Conservation (phyloP, 78 protist species). For the Creolimax fragrantissima region DNA sequence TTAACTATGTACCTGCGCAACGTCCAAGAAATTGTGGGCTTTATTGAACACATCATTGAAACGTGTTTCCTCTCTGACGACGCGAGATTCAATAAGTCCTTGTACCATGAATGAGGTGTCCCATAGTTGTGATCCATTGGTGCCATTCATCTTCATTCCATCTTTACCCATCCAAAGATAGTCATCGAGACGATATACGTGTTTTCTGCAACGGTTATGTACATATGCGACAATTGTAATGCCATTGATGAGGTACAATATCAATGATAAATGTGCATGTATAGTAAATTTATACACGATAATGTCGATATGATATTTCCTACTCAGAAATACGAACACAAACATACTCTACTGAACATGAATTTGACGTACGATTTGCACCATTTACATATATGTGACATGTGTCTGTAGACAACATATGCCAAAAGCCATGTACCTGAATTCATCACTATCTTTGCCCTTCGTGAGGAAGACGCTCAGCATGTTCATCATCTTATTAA, state of each 20-base stretch:
- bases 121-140: conserved; percentile 94
- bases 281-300: too few relatives aligned
- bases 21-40: conserved; percentile 63
- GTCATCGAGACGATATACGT: conserved; percentile 70
- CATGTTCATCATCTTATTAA: conserved; percentile 70
- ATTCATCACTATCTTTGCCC: conserved; percentile 31
- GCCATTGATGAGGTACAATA: neutral
- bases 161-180: conserved; percentile 80
- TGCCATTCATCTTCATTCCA: conserved; percentile 89
- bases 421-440: too few relatives aligned
- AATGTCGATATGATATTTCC: too few relatives aligned
- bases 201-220: too few relatives aligned
- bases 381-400: too few relatives aligned
- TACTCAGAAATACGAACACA: too few relatives aligned
- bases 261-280: too few relatives aligned
- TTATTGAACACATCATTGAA: conserved; percentile 10
- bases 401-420: too few relatives aligned
- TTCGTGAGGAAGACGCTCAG: conserved; percentile 41
- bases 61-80: neutral
- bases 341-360: too few relatives aligned
- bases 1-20: conserved; percentile 71
- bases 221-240: neutral
- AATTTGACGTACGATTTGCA: too few relatives aligned
- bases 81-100: conserved; percentile 53
- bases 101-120: conserved; percentile 83